Evolutionary conservation across 164 flowering plant genomes (phyloP).

Genomic region (Euptelea pleiosperma): DNA sequence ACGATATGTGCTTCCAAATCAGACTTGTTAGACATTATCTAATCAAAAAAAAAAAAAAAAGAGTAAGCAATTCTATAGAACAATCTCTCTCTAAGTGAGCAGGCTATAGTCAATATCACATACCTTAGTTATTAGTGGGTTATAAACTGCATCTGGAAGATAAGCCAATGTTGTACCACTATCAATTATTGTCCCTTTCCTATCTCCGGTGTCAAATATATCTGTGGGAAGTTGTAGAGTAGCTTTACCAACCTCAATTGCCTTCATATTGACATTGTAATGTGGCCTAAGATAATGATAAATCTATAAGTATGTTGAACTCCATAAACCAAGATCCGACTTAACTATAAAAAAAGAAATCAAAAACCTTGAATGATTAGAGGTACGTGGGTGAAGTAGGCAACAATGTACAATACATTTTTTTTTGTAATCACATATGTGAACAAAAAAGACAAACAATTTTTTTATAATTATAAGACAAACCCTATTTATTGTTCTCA

Average conservation of each 20-base stretch:
- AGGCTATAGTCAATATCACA: background rate
- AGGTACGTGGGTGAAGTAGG: background rate
- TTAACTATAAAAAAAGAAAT: constrained; percentile 4
- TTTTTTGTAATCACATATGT: too few species aligned
- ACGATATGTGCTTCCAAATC: constrained; percentile 47
- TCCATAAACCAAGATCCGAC: constrained; percentile 12
- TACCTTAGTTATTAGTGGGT: constrained; percentile 45
- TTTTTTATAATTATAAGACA: too few species aligned
- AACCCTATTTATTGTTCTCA: too few species aligned
- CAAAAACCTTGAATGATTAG: background rate
- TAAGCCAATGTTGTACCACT: constrained; percentile 95
- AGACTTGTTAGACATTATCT: constrained; percentile 51
- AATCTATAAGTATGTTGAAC: constrained; percentile 25
- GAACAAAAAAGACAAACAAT: too few species aligned
- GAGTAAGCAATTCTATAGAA: background rate
- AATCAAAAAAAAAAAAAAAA: constrained; percentile 5
- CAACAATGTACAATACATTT: background rate
- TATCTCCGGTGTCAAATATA: constrained; percentile 42
- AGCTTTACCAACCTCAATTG: constrained; percentile 65
- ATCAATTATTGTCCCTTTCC: constrained; percentile 68
- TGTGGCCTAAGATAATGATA: constrained; percentile 59
- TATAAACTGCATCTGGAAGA: constrained; percentile 57
- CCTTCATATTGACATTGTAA: constrained; percentile 76
- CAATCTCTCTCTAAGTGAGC: constrained; percentile 1
- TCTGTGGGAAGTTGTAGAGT: constrained; percentile 61